phyloP scores from a whole-genome alignment of 2,329 filamentous ascomycete species.

The Tolypocladium nubicola region DNA sequence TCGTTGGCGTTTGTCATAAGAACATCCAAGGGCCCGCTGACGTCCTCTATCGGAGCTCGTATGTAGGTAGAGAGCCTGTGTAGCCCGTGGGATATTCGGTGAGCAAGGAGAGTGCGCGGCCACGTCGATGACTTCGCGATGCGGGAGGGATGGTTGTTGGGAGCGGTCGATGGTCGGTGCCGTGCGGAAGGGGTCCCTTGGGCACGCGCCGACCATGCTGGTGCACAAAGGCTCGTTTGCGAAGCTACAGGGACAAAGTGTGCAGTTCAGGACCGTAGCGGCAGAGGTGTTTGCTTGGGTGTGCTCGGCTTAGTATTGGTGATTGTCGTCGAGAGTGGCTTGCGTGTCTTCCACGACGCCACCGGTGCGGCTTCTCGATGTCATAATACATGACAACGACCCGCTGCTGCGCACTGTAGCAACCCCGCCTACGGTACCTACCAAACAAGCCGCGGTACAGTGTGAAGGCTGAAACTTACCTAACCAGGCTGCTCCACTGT shows the following conservation, averaged over 20 bases:
- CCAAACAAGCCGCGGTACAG: background rate
- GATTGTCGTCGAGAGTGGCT: background rate
- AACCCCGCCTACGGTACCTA: background rate
- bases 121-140: background rate
- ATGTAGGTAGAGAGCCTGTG: background rate
- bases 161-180: background rate
- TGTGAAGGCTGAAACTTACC: background rate
- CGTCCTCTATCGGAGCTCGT: background rate
- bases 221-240: background rate
- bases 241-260: background rate
- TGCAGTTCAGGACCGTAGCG: background rate
- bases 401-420: background rate
- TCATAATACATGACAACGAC: background rate
- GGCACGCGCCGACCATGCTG: background rate
- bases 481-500: background rate
- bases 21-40: background rate
- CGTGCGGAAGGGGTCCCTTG: background rate
- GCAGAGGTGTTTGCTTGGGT: background rate
- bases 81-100: background rate
- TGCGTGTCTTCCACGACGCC: background rate
- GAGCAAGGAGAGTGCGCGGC: background rate
- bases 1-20: background rate
- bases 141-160: background rate
- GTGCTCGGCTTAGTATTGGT: background rate
- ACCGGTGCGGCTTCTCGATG: background rate